These are phyloP conservation scores for Aspergillus steynii DNA, from an alignment of 495 filamentous ascomycete genomes.

Conservation along the genomic window DNA sequence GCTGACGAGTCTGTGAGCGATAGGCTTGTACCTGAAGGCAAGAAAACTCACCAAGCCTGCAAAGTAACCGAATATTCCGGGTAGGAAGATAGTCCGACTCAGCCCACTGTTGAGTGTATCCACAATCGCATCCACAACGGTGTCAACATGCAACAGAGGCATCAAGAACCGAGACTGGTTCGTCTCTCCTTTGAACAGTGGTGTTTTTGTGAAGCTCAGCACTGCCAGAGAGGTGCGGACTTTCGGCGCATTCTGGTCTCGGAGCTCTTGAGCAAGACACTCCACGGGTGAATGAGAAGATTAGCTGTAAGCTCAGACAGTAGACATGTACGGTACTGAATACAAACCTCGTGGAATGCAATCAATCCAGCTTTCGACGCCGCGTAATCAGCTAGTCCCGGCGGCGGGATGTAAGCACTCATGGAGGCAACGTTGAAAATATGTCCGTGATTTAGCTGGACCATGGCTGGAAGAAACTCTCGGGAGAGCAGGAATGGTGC, in stretches of 20 bases:
- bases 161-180: conserved; percentile 31
- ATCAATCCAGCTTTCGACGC: conserved; percentile 72
- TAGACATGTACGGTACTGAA: conserved; percentile 29
- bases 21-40: background rate
- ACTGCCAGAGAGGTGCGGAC: conserved; percentile 31
- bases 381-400: conserved; percentile 60
- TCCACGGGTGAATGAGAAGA: too few species aligned
- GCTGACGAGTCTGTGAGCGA: conserved; percentile 13
- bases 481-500: conserved; percentile 72
- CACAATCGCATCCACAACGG: conserved; percentile 35
- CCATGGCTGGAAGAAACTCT: conserved; percentile 75
- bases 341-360: conserved; percentile 62
- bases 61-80: conserved; percentile 32
- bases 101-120: conserved; percentile 32
- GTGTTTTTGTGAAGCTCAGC: conserved; percentile 36
- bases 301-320: too few species aligned
- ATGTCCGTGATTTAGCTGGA: conserved; percentile 59
- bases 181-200: conserved; percentile 29
- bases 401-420: conserved; percentile 66
- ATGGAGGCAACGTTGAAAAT: conserved; percentile 76
- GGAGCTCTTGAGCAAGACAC: conserved; percentile 45
- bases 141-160: conserved; percentile 38
- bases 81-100: conserved; percentile 31
- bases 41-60: conserved; percentile 32
- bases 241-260: conserved; percentile 26